Evolutionary conservation across 176 grass and related monocot genomes (phyloP).

Genomic region (Melocanna baccifera): DNA sequence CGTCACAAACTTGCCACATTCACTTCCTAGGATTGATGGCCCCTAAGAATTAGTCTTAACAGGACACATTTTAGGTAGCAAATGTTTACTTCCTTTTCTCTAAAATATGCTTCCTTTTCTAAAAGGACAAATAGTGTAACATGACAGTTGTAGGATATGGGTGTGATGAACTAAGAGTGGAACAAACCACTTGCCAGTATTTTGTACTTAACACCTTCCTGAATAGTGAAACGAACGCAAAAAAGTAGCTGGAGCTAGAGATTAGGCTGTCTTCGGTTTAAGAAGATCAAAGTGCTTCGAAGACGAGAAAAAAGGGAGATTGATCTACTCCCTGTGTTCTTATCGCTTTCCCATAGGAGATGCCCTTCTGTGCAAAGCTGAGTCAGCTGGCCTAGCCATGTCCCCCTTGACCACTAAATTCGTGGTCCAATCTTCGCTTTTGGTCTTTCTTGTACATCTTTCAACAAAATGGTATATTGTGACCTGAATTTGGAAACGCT

Average conservation of each 20-base stretch:
- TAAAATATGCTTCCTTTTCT: neutral
- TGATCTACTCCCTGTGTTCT: neutral
- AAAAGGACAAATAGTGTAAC: neutral
- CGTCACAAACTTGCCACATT: neutral
- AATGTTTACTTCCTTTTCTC: neutral
- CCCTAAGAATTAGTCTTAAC: neutral
- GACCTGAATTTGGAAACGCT: neutral
- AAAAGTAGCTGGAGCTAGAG: neutral
- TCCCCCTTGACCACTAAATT: neutral
- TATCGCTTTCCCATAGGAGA: neutral
- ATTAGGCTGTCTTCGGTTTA: neutral
- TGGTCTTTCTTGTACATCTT: slow-evolving; percentile 2
- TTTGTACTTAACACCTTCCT: neutral
- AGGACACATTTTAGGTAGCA: neutral
- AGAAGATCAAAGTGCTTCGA: neutral
- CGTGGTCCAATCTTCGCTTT: slow-evolving; percentile 21
- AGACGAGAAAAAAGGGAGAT: neutral
- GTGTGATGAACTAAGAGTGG: neutral
- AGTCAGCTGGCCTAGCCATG: slow-evolving; percentile 20
- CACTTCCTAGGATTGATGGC: neutral
- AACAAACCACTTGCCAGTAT: slow-evolving; percentile 8
- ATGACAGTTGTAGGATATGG: no score
- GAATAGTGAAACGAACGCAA: neutral
- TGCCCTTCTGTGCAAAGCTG: slow-evolving; percentile 22
- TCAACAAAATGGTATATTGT: neutral